Evolutionary conservation across 228 moss, liverwort and hornwort species (phyloP), one percentile per base, ranked within the genome.

Genomic region (Sphagnum magellanicum): DNA sequence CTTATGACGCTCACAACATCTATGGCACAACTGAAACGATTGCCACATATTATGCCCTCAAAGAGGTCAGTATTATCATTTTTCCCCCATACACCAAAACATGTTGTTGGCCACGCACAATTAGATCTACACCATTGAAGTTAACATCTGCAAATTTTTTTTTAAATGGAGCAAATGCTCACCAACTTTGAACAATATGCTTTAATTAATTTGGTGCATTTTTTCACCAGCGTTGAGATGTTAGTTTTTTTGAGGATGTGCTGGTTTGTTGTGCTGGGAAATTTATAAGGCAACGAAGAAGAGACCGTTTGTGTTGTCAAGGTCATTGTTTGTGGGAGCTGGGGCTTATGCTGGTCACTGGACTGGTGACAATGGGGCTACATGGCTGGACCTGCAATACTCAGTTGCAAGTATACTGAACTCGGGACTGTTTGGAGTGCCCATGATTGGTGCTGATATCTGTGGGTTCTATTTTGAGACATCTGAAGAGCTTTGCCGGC

Each of bases 401-500:
- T 96, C 96, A 5, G 78, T 96, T 4, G 91, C 89, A 9, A 91
- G 88, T 17, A 59, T 89, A 17, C 67, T 96, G 48, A 89, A 88
- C 67, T 79, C 86, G 7, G 96, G 96, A 6, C 64, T 96, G 70
- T 93, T 91, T 11, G 91, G 91, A 58, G 79, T 96, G 52, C 89
- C 92, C 3, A 96, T 96, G 96, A 87, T 95, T n/a, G 94, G 94
- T 53, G 89, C 94, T 47, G 94, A 96, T 60, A 88, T 96, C 14
- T 92, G 93, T 17, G 96, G 96, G 0, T 93, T 91, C 73, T 72
- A 78, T 16, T 82, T 79, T 53, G 32, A 70, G 48, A 91, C 93
- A 4, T 75, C 71, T 4, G 96, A 96, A 74, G 96, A 96, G 72
- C 93, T 96, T 48, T 92, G 91, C 79, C 72, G 78, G 64, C 88